Evolutionary conservation across 371 early-diverging fungal genomes (phyloP).

Genomic region (Mortierella sp.): DNA sequence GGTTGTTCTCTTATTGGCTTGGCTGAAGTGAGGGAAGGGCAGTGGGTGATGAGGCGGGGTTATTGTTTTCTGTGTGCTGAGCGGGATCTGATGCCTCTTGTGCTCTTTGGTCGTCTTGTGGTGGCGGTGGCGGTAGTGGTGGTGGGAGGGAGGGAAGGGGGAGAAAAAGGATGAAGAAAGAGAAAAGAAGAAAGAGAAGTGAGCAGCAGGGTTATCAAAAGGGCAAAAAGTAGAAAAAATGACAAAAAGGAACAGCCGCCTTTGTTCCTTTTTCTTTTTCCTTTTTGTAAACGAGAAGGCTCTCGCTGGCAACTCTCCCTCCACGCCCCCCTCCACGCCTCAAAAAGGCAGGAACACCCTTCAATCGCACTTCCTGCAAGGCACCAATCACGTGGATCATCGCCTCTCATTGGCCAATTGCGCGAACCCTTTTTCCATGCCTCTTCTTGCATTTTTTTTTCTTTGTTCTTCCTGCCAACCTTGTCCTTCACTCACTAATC

Average conservation of each 20-base stretch:
- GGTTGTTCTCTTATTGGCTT: slow-evolving; percentile 8
- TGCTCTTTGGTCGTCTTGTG: background rate
- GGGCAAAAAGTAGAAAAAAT: background rate
- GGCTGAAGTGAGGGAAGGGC: background rate
- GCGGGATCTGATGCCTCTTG: slow-evolving; percentile 6
- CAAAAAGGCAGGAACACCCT: background rate
- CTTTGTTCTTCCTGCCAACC: background rate
- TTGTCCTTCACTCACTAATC: background rate
- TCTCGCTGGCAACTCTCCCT: background rate
- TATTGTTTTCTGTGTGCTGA: background rate
- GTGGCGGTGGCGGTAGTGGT: too few species aligned
- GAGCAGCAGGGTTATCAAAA: background rate
- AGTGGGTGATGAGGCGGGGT: background rate
- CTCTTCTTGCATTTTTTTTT: background rate
- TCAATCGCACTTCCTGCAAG: background rate
- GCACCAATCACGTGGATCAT: background rate
- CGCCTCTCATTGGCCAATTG: background rate
- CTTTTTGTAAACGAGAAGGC: too few species aligned
- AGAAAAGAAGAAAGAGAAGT: background rate
- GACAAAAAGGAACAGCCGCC: background rate
- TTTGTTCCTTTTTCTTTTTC: background rate
- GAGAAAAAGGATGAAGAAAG: slow-evolving; percentile 1
- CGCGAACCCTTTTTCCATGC: background rate
- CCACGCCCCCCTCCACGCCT: background rate
- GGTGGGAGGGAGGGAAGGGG: background rate